Base-by-base conservation (phyloP, 2,329 filamentous ascomycete genomes). In the Nigrospora osmanthi region DNA sequence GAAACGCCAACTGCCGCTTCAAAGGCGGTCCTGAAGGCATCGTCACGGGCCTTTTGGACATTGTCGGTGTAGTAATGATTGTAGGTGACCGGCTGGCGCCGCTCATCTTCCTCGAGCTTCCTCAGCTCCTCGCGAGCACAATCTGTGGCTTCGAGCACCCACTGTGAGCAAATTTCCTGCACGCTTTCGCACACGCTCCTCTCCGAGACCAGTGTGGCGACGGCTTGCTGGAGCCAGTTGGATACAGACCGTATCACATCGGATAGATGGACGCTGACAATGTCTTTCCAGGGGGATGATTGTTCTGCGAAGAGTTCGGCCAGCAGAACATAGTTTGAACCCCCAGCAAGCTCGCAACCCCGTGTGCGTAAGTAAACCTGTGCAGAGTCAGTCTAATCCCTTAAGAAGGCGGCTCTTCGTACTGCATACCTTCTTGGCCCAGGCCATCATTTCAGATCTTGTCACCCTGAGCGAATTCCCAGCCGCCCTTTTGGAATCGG, bases 281-380 rank as follows among this genome's bases (percentile, higher is more conserved):
- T 54, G 14, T 44, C 33, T 1, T 44, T 45, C 61, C 61, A 64
- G 36, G 55, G 53, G 6, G 51, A 50, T 13, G 54, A 61, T 31
- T 61, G 58, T 33, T 58, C 55, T 40, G 55, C 51, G 40, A 65
- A 66, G 12, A 66, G 50, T 42, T 66, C 62, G 9, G 58, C 52
- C 16, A 65, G 46, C 11, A 67, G 50, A 2, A 60, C 51, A 11
- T 62, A 56, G 48, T 65, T 65, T 49, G 59, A 60, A 23, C 54
- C 58, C 2, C 63, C 62, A 12, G 55, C 52, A 10, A 65, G 49
- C 44, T 66, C 60, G 44, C 38, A 60, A 47, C 65, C 45, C 30
- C 47, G 28, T 36, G 53, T 44, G 38, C 47, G 36, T 11, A 39
- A 11, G 37, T 50, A 54, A 17, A 43, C 45, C 53, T 54, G 31